Evolutionary conservation across 768 basidiomycete genomes (phyloP).

Genomic region (Tylopilus sp.): DNA sequence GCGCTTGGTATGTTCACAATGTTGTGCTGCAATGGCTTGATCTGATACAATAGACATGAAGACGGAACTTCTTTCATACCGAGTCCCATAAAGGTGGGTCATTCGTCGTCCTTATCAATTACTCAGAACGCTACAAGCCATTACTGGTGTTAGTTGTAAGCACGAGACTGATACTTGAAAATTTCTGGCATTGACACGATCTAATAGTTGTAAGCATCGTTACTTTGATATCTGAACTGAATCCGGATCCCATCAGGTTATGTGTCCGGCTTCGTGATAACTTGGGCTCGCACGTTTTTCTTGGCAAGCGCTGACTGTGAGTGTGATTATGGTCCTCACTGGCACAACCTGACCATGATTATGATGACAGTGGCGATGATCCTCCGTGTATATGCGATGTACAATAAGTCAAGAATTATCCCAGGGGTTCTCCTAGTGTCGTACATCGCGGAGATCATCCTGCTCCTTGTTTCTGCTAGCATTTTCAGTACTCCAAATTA

Average conservation of each 20-base stretch:
- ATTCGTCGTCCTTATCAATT: neutral
- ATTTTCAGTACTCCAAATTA: neutral
- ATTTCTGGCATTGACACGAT: neutral
- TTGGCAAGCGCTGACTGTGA: too few species aligned
- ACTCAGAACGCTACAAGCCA: neutral
- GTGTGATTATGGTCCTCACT: too few species aligned
- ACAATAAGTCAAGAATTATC: slow-evolving; percentile 1
- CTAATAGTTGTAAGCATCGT: neutral
- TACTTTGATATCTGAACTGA: too few species aligned
- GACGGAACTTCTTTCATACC: neutral
- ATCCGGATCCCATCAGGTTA: too few species aligned
- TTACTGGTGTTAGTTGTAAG: neutral
- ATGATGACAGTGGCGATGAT: slow-evolving; percentile 1
- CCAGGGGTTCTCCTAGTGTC: slow-evolving; percentile 1
- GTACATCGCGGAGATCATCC: neutral
- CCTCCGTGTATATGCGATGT: too few species aligned
- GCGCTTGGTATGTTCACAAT: neutral
- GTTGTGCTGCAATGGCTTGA: neutral
- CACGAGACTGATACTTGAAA: neutral
- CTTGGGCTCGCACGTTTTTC: too few species aligned
- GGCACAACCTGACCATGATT: too few species aligned
- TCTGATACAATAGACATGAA: neutral
- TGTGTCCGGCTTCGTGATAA: too few species aligned
- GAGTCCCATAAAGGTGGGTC: neutral
- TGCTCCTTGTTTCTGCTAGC: too few species aligned